Evolutionary conservation across 495 filamentous ascomycete species (phyloP).

Genomic region (Daldinia loculata): DNA sequence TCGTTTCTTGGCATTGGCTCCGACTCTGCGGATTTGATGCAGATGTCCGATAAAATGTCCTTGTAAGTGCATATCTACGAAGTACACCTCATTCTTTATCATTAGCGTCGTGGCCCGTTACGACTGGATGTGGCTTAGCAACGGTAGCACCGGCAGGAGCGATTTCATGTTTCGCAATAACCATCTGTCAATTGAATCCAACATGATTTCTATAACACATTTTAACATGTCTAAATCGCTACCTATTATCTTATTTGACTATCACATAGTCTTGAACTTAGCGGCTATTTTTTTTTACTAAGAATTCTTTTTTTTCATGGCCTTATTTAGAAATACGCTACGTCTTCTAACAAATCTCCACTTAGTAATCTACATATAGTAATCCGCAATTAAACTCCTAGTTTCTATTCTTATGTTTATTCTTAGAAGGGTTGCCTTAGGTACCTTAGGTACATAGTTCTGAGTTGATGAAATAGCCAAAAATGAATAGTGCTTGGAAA

Average conservation of each 20-base stretch:
- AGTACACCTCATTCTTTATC: conserved; percentile 1
- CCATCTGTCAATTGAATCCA: conserved; percentile 4
- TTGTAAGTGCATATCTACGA: conserved; percentile 29
- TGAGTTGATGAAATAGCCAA: background rate
- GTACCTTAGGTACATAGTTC: too few relatives aligned
- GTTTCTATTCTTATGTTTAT: background rate
- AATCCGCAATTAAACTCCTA: background rate
- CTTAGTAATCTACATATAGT: conserved; percentile 3
- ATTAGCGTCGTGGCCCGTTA: conserved; percentile 28
- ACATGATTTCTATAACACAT: background rate
- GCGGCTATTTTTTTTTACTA: background rate
- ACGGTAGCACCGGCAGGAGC: conserved; percentile 1
- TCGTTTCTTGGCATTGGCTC: conserved; percentile 29
- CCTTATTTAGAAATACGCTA: conserved; percentile 18
- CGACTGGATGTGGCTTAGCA: conserved; percentile 33
- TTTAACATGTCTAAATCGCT: background rate
- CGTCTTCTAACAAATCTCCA: conserved; percentile 6
- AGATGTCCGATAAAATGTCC: conserved; percentile 9
- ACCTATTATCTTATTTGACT: background rate
- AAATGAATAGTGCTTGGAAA: background rate
- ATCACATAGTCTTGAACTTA: background rate
- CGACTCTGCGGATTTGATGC: conserved; percentile 20
- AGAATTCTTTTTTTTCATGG: background rate
- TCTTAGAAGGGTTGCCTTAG: background rate
- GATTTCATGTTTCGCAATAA: conserved; percentile 23